Conservation (phyloP, 1,139 yeast species). For the Spencermartinsiella ligniputridi region DNA sequence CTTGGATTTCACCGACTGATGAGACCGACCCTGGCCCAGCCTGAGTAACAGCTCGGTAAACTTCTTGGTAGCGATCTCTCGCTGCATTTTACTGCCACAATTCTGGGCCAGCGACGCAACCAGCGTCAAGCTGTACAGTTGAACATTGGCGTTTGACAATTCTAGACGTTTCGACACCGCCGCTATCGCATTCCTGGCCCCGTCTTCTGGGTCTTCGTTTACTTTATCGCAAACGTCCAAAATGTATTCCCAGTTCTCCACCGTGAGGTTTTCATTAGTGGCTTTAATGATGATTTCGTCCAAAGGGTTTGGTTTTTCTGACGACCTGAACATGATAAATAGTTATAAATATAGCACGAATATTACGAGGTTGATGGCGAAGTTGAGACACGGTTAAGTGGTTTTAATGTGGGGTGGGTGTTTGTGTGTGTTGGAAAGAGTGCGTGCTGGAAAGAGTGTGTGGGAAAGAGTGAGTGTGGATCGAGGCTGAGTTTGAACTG, state of each 20-base stretch:
- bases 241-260: conserved; percentile 82
- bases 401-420: no score
- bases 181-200: conserved; percentile 49
- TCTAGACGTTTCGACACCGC: conserved; percentile 51
- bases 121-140: conserved; percentile 67
- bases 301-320: conserved; percentile 26
- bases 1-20: conserved; percentile 60
- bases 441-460: no score
- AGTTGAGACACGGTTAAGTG: no score
- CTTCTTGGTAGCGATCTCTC: conserved; percentile 67
- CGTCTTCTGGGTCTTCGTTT: conserved; percentile 64
- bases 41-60: conserved; percentile 58
- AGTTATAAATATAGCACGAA: no score
- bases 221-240: conserved; percentile 82
- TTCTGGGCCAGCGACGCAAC: conserved; percentile 81
- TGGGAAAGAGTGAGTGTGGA: no score
- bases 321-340: conserved; percentile 24
- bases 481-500: no score
- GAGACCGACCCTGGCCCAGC: conserved; percentile 54
- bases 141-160: conserved; percentile 72
- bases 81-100: conserved; percentile 84
- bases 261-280: conserved; percentile 76
- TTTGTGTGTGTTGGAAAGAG: no score
- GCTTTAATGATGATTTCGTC: conserved; percentile 44
- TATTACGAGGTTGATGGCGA: no score